Conservation (phyloP, 306 rosid species). For the Cicer arietinum region DNA sequence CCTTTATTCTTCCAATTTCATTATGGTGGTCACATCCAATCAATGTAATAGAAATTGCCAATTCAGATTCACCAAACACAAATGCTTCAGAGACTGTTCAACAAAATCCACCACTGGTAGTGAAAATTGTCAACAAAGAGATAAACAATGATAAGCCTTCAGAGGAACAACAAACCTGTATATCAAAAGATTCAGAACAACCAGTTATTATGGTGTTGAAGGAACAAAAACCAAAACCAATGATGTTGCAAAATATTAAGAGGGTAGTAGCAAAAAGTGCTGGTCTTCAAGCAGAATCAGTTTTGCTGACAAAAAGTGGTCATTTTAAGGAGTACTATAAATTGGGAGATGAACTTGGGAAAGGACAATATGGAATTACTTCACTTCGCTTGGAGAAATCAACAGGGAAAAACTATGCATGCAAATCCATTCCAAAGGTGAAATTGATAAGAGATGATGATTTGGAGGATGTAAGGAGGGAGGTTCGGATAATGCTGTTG, state of each 20-base stretch:
- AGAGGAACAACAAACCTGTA: neutral
- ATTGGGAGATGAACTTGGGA: slow-evolving; percentile 68
- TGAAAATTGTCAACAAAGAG: slow-evolving; percentile 38
- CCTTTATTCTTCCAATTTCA: slow-evolving; percentile 48
- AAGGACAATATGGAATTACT: slow-evolving; percentile 78
- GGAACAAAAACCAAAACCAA: slow-evolving; percentile 32
- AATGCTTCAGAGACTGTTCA: slow-evolving; percentile 7
- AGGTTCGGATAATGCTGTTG: slow-evolving; percentile 71
- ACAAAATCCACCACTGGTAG: slow-evolving; percentile 36
- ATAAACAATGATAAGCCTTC: slow-evolving; percentile 4
- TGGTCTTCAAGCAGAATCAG: slow-evolving; percentile 69
- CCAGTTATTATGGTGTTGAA: slow-evolving; percentile 5
- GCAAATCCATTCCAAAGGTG: slow-evolving; percentile 78
- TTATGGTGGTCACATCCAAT: slow-evolving; percentile 64
- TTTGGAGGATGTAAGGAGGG: slow-evolving; percentile 85
- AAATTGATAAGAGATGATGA: slow-evolving; percentile 60
- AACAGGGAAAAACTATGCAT: slow-evolving; percentile 68
- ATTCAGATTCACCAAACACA: slow-evolving; percentile 12
- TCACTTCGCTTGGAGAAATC: slow-evolving; percentile 66
- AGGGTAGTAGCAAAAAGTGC: slow-evolving; percentile 51
- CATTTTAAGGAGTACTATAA: slow-evolving; percentile 61
- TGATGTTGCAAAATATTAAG: slow-evolving; percentile 45
- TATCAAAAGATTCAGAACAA: neutral
- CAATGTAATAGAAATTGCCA: slow-evolving; percentile 22
- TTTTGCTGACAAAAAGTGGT: slow-evolving; percentile 67